phyloP scores from a whole-genome alignment of 495 filamentous ascomycete species.

The Penicillium paradoxum region DNA sequence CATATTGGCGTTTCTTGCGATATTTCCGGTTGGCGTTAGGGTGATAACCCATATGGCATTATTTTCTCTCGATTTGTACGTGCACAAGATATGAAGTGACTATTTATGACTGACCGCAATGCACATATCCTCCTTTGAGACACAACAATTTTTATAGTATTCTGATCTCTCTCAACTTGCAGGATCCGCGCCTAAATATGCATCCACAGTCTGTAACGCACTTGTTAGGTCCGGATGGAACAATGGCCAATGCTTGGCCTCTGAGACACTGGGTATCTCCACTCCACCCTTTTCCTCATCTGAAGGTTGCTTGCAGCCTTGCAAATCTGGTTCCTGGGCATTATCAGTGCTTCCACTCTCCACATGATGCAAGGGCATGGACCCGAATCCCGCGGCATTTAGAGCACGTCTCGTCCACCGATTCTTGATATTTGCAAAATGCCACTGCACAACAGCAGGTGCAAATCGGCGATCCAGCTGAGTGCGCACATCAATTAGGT shows the following conservation, averaged over 20 bases:
- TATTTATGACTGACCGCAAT: neutral
- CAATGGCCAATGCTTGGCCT: slow-evolving; percentile 73
- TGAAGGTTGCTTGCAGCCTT: slow-evolving; percentile 60
- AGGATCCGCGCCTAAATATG: neutral
- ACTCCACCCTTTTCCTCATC: slow-evolving; percentile 25
- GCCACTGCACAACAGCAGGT: slow-evolving; percentile 84
- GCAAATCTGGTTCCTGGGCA: neutral
- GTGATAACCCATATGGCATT: neutral
- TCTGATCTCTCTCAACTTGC: neutral
- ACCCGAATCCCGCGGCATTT: slow-evolving; percentile 81
- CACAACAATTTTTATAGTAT: neutral
- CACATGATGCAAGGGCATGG: slow-evolving; percentile 38
- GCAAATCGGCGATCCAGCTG: slow-evolving; percentile 81
- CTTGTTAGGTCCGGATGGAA: slow-evolving; percentile 91
- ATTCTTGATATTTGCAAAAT: slow-evolving; percentile 86
- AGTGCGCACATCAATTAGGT: slow-evolving; percentile 91
- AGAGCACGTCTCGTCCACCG: slow-evolving; percentile 94
- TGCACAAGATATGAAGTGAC: neutral
- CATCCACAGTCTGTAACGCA: slow-evolving; percentile 68
- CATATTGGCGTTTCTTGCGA: neutral
- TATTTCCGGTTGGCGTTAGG: slow-evolving; percentile 1
- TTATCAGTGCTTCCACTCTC: slow-evolving; percentile 63
- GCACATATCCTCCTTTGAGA: neutral
- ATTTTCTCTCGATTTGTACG: neutral
- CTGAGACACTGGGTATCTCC: slow-evolving; percentile 32